Evolutionary conservation across 2,329 filamentous ascomycete genomes (phyloP).

Genomic region (Tolypocladium inflatum): DNA sequence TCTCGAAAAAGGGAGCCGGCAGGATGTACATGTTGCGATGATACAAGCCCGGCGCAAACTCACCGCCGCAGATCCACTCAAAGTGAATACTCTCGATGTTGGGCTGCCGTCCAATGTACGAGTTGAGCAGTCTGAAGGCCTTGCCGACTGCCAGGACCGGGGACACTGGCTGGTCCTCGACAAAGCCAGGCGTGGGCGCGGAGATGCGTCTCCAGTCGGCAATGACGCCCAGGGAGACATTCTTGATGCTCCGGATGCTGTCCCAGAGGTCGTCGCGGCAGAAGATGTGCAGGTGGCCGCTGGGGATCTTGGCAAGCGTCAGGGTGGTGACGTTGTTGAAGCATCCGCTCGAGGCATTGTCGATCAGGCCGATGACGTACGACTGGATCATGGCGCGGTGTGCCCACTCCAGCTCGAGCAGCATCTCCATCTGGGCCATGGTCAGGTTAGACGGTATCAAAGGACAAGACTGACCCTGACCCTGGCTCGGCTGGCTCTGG

Average conservation of each 20-base stretch:
- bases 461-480: constrained; percentile 8
- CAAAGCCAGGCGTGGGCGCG: constrained; percentile 39
- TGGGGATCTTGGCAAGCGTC: constrained; percentile 55
- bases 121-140: constrained; percentile 43
- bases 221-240: constrained; percentile 50
- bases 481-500: background rate
- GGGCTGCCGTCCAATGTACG: constrained; percentile 34
- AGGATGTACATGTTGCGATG: constrained; percentile 54
- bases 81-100: constrained; percentile 51
- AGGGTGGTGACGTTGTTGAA: constrained; percentile 48
- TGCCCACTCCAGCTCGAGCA: constrained; percentile 60
- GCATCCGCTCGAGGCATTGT: constrained; percentile 37
- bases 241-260: constrained; percentile 41
- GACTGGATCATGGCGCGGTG: constrained; percentile 60
- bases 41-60: constrained; percentile 51
- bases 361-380: constrained; percentile 54
- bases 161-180: constrained; percentile 36
- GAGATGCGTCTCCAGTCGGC: constrained; percentile 56
- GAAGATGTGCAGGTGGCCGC: constrained; percentile 46
- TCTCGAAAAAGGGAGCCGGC: constrained; percentile 45
- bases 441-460: constrained; percentile 49
- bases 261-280: constrained; percentile 52
- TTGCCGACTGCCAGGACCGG: constrained; percentile 40
- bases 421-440: constrained; percentile 56
- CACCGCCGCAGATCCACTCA: constrained; percentile 59